A percentile compares a stretch with the other conserved stretches of the same genome.
phyloP scores from a whole-genome alignment of 208 protist species.

The Angomonas deanei region DNA sequence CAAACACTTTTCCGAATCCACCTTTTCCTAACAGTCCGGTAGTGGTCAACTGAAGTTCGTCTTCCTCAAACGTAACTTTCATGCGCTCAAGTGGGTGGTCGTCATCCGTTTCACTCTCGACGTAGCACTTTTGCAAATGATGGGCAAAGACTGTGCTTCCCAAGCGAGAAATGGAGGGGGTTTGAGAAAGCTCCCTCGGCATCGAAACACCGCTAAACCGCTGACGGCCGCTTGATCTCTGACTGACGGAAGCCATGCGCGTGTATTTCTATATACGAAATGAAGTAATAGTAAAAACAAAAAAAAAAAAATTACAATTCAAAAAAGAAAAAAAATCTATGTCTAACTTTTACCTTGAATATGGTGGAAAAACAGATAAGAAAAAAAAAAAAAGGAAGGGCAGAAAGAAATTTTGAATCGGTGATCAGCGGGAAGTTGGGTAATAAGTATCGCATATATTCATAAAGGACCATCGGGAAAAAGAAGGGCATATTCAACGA shows the following conservation, averaged over 20 bases:
- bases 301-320: not conserved
- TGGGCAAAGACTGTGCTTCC: constrained; percentile 58
- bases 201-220: constrained; percentile 38
- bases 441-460: too few species aligned
- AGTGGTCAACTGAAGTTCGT: constrained; percentile 57
- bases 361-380: not conserved
- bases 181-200: constrained; percentile 67
- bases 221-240: constrained; percentile 10
- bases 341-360: not conserved
- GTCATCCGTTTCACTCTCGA: constrained; percentile 33
- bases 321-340: constrained; percentile 4
- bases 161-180: constrained; percentile 53
- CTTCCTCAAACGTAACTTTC: constrained; percentile 67
- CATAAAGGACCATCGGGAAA: too few species aligned
- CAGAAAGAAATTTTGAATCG: not conserved
- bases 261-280: constrained; percentile 4
- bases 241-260: not conserved
- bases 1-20: constrained; percentile 81
- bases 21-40: constrained; percentile 73
- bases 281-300: constrained; percentile 5
- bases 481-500: too few species aligned
- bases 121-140: constrained; percentile 66
- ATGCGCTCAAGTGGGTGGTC: constrained; percentile 65
- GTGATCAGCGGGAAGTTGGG: too few species aligned
- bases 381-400: not conserved